Conservation (phyloP, 495 filamentous ascomycete genomes). For the Neurospora africana region DNA sequence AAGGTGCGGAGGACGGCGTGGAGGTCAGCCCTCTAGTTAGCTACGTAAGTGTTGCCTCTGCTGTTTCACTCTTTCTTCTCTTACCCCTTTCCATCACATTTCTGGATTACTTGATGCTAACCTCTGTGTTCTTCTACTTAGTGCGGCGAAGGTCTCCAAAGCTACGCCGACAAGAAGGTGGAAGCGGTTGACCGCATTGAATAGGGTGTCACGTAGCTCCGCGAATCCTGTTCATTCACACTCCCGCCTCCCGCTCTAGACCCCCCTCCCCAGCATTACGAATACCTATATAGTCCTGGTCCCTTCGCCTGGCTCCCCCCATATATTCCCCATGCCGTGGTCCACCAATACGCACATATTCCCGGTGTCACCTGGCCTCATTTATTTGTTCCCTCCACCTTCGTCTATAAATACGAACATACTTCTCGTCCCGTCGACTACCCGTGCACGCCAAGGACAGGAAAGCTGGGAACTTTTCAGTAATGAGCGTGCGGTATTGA, state of each 20-base stretch:
- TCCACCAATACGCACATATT: neutral
- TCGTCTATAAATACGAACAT: neutral
- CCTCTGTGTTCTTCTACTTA: slow-evolving; percentile 24
- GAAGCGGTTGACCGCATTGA: neutral
- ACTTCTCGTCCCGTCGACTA: neutral
- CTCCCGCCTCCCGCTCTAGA: neutral
- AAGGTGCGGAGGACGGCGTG: slow-evolving; percentile 58
- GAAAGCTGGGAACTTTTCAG: neutral
- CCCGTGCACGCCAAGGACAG: neutral
- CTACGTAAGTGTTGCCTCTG: slow-evolving; percentile 60
- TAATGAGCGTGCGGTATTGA: neutral
- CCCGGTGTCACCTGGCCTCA: neutral
- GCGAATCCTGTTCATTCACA: neutral
- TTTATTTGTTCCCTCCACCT: neutral
- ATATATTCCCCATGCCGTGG: neutral
- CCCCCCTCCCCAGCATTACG: neutral
- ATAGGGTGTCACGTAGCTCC: neutral
- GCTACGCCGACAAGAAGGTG: slow-evolving; percentile 47
- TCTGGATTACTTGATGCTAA: slow-evolving; percentile 17
- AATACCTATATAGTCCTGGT: neutral
- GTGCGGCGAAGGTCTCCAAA: slow-evolving; percentile 85
- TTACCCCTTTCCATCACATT: neutral
- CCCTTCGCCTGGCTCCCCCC: neutral
- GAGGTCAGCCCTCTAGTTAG: slow-evolving; percentile 90
- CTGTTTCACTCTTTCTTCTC: neutral